These are phyloP conservation scores for Capsicum pubescens DNA, from an alignment of 257 asterid species.

Conservation along the genomic window DNA sequence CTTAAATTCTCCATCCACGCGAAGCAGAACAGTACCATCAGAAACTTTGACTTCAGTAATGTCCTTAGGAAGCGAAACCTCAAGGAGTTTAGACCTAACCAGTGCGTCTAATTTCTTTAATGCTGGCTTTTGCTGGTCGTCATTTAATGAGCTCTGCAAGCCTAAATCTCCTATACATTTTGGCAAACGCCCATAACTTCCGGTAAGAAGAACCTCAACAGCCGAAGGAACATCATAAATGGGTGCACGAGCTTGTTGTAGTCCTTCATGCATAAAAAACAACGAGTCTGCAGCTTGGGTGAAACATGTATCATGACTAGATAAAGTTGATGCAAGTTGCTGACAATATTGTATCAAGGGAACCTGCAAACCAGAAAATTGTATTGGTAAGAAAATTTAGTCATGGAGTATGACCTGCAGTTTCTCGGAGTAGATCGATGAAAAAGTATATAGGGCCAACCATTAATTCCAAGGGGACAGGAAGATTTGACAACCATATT, in stretches of 20 bases:
- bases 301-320: constrained; percentile 96
- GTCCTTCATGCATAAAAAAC: constrained; percentile 99
- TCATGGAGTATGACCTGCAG: constrained; percentile 21
- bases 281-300: constrained; percentile 97
- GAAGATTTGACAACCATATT: not conserved
- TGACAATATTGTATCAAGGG: constrained; percentile 92
- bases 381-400: constrained; percentile 20
- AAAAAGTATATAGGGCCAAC: not conserved
- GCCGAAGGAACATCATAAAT: constrained; percentile 97
- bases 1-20: constrained; percentile 94
- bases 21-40: constrained; percentile 87
- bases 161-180: constrained; percentile 95
- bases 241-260: constrained; percentile 99
- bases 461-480: not conserved
- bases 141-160: constrained; percentile 65
- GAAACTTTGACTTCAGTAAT: constrained; percentile 70
- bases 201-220: constrained; percentile 83
- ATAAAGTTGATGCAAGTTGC: constrained; percentile 85
- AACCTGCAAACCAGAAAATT: constrained; percentile 64
- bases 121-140: constrained; percentile 80
- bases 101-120: constrained; percentile 81
- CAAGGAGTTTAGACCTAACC: constrained; percentile 88
- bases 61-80: constrained; percentile 84
- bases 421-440: constrained; percentile 12
- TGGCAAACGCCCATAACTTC: constrained; percentile 84